Conservation (phyloP, 352 stramenopile species). For the Phytophthora citricola region DNA sequence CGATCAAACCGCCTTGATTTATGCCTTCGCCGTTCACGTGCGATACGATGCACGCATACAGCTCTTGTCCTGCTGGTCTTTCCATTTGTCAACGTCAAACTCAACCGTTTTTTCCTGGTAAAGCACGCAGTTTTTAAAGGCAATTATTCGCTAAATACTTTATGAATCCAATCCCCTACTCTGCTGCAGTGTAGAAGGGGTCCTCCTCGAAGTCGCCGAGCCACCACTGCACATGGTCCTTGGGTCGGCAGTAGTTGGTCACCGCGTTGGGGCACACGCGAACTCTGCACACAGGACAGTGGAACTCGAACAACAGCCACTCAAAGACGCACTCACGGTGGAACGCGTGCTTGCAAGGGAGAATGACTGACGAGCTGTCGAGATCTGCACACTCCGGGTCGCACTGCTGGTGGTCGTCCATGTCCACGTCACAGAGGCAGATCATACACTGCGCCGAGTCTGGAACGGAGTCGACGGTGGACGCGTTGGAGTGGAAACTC, state of each 20-base stretch:
- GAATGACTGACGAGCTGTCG: slow-evolving; percentile 35
- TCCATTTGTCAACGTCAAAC: neutral
- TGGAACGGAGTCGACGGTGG: slow-evolving; percentile 43
- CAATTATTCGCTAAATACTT: slow-evolving; percentile 8
- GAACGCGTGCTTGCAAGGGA: slow-evolving; percentile 74
- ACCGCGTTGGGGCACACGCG: slow-evolving; percentile 57
- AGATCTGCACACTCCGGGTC: slow-evolving; percentile 15
- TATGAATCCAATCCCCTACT: slow-evolving; percentile 4
- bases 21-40: slow-evolving; percentile 3
- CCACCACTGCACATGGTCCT: slow-evolving; percentile 73
- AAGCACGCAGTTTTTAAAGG: no score
- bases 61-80: neutral
- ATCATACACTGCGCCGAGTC: slow-evolving; percentile 52
- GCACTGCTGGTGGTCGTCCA: slow-evolving; percentile 35
- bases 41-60: slow-evolving; percentile 1
- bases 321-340: slow-evolving; percentile 80
- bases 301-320: slow-evolving; percentile 77
- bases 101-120: no score
- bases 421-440: slow-evolving; percentile 57
- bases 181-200: slow-evolving; percentile 31
- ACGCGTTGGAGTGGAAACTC: slow-evolving; percentile 47
- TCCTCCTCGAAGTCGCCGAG: slow-evolving; percentile 70
- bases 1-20: slow-evolving; percentile 15
- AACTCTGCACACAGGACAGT: slow-evolving; percentile 71
- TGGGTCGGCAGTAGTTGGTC: slow-evolving; percentile 68